These are phyloP conservation scores for Bauhinia variegata DNA, from an alignment of 306 rosid genomes.

Conservation along the genomic window DNA sequence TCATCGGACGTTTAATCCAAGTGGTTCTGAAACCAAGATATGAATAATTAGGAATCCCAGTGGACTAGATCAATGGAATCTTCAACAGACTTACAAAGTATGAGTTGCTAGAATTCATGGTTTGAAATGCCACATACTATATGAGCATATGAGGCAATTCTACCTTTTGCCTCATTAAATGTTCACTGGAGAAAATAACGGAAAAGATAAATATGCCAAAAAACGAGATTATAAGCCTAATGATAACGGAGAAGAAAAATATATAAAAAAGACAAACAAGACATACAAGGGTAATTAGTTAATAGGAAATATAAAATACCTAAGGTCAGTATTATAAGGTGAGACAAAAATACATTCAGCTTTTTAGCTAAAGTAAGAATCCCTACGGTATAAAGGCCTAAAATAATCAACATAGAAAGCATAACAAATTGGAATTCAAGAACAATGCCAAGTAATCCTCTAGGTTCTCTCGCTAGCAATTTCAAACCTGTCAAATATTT, in stretches of 20 bases:
- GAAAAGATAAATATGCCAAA: too few relatives aligned
- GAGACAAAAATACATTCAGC: neutral
- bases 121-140: neutral
- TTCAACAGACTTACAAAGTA: neutral
- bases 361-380: too few relatives aligned
- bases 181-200: neutral
- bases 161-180: neutral
- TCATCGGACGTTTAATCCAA: neutral
- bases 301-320: neutral
- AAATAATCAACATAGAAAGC: conserved; percentile 17
- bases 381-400: conserved; percentile 7
- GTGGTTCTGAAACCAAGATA: neutral
- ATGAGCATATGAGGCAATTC: too few relatives aligned
- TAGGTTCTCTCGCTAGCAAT: conserved; percentile 3
- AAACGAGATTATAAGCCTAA: neutral
- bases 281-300: neutral
- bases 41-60: neutral
- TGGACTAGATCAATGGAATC: neutral
- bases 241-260: neutral
- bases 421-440: conserved; percentile 13
- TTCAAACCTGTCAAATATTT: conserved; percentile 6
- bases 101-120: neutral
- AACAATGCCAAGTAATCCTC: neutral
- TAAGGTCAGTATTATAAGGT: neutral
- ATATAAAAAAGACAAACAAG: neutral